Evolutionary conservation across 1,284 basidiomycete genomes (phyloP).

Genomic region (Schizopora paradoxa): DNA sequence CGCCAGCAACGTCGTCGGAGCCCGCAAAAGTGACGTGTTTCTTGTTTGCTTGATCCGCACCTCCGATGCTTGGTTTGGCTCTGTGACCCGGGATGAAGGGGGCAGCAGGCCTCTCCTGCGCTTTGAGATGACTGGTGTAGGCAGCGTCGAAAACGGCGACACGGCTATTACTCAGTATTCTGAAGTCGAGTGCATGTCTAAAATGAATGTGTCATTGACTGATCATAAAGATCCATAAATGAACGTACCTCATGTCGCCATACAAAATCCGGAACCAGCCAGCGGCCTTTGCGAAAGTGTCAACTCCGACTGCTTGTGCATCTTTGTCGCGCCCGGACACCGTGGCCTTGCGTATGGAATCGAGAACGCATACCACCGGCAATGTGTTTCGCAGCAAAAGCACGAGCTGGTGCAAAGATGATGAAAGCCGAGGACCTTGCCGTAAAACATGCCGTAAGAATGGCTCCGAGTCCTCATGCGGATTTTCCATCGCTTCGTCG

Average conservation of each 20-base stretch:
- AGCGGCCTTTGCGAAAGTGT: conserved; percentile 68
- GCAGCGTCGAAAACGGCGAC: conserved; percentile 60
- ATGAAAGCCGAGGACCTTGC: conserved; percentile 50
- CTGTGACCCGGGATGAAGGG: background rate
- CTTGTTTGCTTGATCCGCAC: background rate
- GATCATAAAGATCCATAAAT: background rate
- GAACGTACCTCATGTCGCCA: conserved; percentile 51
- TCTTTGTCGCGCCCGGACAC: conserved; percentile 27
- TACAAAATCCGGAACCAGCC: conserved; percentile 78
- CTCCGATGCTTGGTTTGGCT: conserved; percentile 6
- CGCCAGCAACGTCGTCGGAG: background rate
- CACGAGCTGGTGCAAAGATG: conserved; percentile 60
- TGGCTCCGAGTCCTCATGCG: conserved; percentile 68
- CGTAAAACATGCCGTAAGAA: conserved; percentile 61
- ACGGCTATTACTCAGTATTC: conserved; percentile 61
- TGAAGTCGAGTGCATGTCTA: conserved; percentile 74
- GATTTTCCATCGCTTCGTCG: conserved; percentile 52
- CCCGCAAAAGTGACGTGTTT: background rate
- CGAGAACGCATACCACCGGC: conserved; percentile 65
- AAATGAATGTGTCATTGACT: conserved; percentile 1
- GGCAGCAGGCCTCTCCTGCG: conserved; percentile 7
- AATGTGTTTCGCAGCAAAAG: conserved; percentile 65
- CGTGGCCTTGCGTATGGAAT: conserved; percentile 45
- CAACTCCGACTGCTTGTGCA: conserved; percentile 32
- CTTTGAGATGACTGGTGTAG: conserved; percentile 2